Base-by-base conservation (phyloP, 257 asterid species). In the Solanum lignicaule region DNA sequence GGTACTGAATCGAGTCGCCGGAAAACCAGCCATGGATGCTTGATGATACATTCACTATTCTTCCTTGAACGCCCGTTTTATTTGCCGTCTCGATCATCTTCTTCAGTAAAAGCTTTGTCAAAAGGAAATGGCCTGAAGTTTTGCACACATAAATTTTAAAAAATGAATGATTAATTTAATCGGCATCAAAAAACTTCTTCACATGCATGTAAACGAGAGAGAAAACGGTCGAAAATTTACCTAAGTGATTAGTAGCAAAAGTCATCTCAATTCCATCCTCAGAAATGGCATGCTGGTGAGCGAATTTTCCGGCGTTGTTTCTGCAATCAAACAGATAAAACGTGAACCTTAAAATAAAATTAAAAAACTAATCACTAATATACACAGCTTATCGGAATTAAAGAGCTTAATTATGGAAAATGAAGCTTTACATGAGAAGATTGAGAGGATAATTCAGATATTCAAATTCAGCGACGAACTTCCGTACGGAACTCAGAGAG, bases 261-360 rank as follows among this genome's bases (percentile, higher is more conserved):
- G 99, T 95, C 98, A 97, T 94, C 95, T 97, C 99, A 81, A 97
- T 88, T 88, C 98, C 99, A 74, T 95, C 99, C 90, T 95, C 99
- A 4, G 99, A 94, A 83, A 93, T 87, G 66, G 94, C 93, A 75
- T 95, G 97, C 85, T 92, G 93, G 73, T 94, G 94, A 25, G 98
- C 92, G 92, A 97, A 95, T 91, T 94, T 97, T 36, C 99, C 99
- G 27, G 99, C 99, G 88, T 97, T 97, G 87, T 97, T 97, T 97
- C 99, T 97, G 90, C 18, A 20, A 38, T 46, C 25, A 48, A 81
- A 81, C 41, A 81, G 68, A 81, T 81, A 81, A 81, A 81, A 81
- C 18, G 69, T 81, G 68, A 43, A 81, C 68, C 66, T 27, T 9
- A 8, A 43, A 81, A 43, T 9, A 79, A 79, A 27, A 14, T 14